A percentile compares a stretch with the other conserved stretches of the same genome.
Conservation (phyloP, 2,329 filamentous ascomycete genomes). For the Ophiostoma sp. region DNA sequence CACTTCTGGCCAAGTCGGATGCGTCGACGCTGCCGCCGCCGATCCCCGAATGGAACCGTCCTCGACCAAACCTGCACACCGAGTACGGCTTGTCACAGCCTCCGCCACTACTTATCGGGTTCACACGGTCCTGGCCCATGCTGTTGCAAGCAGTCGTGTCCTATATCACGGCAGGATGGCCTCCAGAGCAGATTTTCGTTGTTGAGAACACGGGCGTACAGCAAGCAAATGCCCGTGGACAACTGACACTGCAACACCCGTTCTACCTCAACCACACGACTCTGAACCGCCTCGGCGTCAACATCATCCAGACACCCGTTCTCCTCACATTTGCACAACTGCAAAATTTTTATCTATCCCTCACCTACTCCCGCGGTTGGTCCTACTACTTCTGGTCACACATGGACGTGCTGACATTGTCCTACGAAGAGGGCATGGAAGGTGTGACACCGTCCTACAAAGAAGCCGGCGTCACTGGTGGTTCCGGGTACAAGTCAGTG, state of each 20-base stretch:
- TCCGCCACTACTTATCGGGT: neutral
- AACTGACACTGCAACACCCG: slow-evolving; percentile 54
- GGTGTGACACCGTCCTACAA: slow-evolving; percentile 38
- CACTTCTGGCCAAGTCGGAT: slow-evolving; percentile 36
- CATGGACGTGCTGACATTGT: slow-evolving; percentile 51
- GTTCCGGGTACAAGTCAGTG: slow-evolving; percentile 42
- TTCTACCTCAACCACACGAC: slow-evolving; percentile 55
- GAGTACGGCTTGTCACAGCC: slow-evolving; percentile 31
- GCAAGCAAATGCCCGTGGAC: slow-evolving; percentile 50
- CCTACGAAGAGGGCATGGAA: slow-evolving; percentile 45
- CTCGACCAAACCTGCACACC: slow-evolving; percentile 41
- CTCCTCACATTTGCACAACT: neutral
- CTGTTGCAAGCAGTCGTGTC: slow-evolving; percentile 56
- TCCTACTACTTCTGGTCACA: slow-evolving; percentile 55
- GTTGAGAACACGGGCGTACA: slow-evolving; percentile 62
- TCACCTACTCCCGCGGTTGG: slow-evolving; percentile 46
- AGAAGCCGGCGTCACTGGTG: slow-evolving; percentile 25
- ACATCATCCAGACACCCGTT: neutral
- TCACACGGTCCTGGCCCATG: slow-evolving; percentile 41
- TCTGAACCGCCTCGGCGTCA: neutral
- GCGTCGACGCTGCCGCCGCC: slow-evolving; percentile 40
- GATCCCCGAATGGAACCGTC: slow-evolving; percentile 43
- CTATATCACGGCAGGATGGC: slow-evolving; percentile 62
- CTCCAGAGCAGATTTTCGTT: slow-evolving; percentile 56
- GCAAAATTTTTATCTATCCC: slow-evolving; percentile 31